Base-by-base conservation (phyloP, 305 asterid species). In the Solanum chacoense region DNA sequence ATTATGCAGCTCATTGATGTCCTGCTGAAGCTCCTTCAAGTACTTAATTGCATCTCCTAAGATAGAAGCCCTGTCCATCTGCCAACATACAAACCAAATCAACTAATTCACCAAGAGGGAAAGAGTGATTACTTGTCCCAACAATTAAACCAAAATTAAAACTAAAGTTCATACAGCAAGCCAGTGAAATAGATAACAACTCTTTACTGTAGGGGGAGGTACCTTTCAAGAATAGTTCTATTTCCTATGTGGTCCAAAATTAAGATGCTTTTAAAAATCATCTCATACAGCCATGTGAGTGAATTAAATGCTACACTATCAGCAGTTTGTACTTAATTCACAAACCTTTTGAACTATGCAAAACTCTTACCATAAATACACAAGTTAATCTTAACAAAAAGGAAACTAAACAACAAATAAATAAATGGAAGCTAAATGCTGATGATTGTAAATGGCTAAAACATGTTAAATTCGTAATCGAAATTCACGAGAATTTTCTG, bases 11-110 rank as follows among this genome's bases (percentile, higher is more conserved):
- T 95, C 95, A 75, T 91, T 94, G 89, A 94, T 95, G 90, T 92
- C 93, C 91, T 95, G 95, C 76, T 95, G 89, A 37, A 95, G 95
- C 86, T 95, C 98, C 89, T 95, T 95, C 84, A 95, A 89, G 94
- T 95, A 95, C 87, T 95, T 98, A 37, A 95, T 94, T 20, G 98
- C 98, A 84, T 95, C 98, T 37, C 98, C 98, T 12, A 95, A 91
- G 91, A 95, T 95, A 9, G 98, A 95, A 67, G 98, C 98, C 90
- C 98, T 93, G 89, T 95, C 98, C 98, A 95, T 95, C 98, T 95
- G 90, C 63, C 32, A 65, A 85, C 79, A 80, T 26, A 86, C 89
- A 22, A 28, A 74, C 32, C 55, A 18, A 34, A 40, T 80, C 86
- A 50, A 81, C 86, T 50, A 79, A n/a, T 73, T 35, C 69, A 76